Evolutionary conservation across 2,329 filamentous ascomycete genomes (phyloP).

Genomic region (Monilinia laxa): DNA sequence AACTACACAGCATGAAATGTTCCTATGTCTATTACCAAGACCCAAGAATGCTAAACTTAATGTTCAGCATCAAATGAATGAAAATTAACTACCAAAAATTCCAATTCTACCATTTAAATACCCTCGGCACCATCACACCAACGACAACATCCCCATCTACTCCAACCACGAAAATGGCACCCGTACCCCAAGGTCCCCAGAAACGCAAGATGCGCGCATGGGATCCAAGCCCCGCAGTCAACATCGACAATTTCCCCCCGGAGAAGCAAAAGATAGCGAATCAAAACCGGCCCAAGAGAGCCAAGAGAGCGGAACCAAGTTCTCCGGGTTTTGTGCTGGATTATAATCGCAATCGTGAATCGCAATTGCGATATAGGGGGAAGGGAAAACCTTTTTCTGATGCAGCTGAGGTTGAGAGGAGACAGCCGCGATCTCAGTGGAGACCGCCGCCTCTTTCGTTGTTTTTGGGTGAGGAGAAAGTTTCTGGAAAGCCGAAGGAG

Average conservation of each 20-base stretch:
- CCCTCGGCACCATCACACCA: background rate
- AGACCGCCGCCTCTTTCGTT: background rate
- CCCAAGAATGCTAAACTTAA: background rate
- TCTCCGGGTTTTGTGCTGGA: background rate
- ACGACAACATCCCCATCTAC: background rate
- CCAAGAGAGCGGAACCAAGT: background rate
- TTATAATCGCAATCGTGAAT: background rate
- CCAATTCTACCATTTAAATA: too few relatives aligned
- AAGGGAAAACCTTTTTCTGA: background rate
- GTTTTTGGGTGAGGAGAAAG: background rate
- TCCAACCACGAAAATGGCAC: background rate
- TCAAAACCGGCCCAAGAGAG: constrained; percentile 5
- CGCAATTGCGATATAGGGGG: background rate
- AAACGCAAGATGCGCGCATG: constrained; percentile 8
- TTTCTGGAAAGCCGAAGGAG: background rate
- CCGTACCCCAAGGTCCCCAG: background rate
- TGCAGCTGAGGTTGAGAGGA: background rate
- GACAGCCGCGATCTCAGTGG: background rate
- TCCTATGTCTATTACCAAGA: background rate
- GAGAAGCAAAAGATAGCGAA: background rate
- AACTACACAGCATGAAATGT: background rate
- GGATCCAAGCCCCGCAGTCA: background rate
- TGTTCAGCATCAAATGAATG: background rate
- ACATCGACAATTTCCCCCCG: background rate
- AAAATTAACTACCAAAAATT: background rate